Conservation (phyloP, 1,139 yeast species). For the Zygoascus meyerae region DNA sequence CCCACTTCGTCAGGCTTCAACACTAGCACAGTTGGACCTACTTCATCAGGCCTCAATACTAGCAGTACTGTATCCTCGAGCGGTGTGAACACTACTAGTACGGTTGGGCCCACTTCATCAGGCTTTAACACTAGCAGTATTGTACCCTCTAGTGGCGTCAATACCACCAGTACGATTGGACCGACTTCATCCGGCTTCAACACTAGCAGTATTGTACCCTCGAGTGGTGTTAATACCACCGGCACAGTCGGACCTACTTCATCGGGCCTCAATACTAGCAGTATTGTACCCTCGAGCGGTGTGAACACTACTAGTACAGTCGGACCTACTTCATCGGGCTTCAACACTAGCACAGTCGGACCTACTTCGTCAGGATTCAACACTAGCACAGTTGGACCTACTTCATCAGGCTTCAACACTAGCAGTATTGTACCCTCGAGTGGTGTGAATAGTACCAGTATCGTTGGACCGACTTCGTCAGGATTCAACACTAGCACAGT, state of each 20-base stretch:
- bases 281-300: not conserved
- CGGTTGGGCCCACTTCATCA: not conserved
- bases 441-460: not conserved
- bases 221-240: not conserved
- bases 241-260: not conserved
- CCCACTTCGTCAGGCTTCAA: not conserved
- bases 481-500: not conserved
- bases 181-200: not conserved
- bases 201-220: not conserved
- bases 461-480: not conserved
- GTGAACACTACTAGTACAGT: not conserved
- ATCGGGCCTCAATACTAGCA: not conserved
- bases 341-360: not conserved
- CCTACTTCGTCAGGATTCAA: not conserved
- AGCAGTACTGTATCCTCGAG: not conserved
- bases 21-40: too few species aligned
- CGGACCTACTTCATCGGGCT: not conserved
- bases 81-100: not conserved
- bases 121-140: not conserved
- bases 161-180: slow-evolving; percentile 4
- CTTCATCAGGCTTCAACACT: not conserved
- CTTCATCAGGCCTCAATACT: too few species aligned
- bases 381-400: not conserved
- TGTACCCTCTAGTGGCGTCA: not conserved
- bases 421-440: not conserved